Base-by-base conservation (phyloP, 495 filamentous ascomycete species). In the Chlorociboria aeruginascens region DNA sequence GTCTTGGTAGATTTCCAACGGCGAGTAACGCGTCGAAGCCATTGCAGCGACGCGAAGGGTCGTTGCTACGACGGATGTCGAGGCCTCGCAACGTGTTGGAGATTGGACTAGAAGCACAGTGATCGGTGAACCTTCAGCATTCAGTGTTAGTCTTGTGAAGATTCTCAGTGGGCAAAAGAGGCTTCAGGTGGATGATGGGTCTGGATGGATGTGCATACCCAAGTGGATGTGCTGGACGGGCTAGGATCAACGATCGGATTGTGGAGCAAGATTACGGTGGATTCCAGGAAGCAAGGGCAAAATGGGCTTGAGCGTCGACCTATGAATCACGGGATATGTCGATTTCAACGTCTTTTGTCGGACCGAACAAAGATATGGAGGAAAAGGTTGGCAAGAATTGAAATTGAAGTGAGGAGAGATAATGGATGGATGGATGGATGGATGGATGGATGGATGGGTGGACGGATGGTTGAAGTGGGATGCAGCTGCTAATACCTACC, bases 1-100 rank as follows among this genome's bases (percentile, higher is more conserved):
- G 60, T 84, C 82, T 53, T 80, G 69, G 62, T 73, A 84, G 59
- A 81, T 77, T 48, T 82, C 73, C 55, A 83, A 65, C 53, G 74
- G 67, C 45, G 65, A 64, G 44, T 65, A 66, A 72, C 76, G 81
- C 73, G 85, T 78, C 68, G 80, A 69, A 58, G 72, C 71, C 80
- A 83, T 83, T 12, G 45, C 51, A 43, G 48, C 51, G 49, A 40
- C 45, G 36, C 40, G 34, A 12, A 28, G 31, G 10, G 16, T 12
- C 36, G 25, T 13, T 10, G 34, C 14, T 43, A 8, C 12, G 29
- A 17, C 25, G 20, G 41, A 42, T 50, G 35, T 10, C 4, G 7
- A 6, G 1, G 33, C 1, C 28, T 8, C 3, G 29, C 13, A 43
- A 54, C 51, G 55, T 52, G 42, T 48, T 17, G 32, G 34, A 17